Conservation (phyloP, 306 rosid genomes). For the Castanea mollissima region DNA sequence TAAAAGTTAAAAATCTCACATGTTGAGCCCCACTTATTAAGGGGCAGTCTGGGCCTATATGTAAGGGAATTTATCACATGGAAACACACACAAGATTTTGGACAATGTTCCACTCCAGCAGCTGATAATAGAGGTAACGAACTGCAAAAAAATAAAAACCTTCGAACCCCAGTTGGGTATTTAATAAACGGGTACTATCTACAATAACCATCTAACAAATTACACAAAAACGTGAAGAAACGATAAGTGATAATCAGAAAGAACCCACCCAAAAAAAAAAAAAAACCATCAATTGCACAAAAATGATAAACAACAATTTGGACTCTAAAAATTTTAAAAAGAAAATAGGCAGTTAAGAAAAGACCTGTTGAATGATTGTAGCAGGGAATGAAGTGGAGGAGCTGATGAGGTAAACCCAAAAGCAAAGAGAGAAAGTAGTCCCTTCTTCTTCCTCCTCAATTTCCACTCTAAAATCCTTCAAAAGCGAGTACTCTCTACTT, state of each 20-base stretch:
- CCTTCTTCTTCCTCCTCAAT: constrained; percentile 54
- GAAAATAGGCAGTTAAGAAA: background rate
- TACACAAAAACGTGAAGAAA: background rate
- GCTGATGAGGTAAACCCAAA: constrained; percentile 69
- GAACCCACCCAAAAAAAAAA: background rate
- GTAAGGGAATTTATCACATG: too few relatives aligned
- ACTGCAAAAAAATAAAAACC: background rate
- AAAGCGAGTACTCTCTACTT: constrained; percentile 41
- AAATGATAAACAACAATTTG: background rate
- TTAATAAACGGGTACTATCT: background rate
- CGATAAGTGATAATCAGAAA: background rate
- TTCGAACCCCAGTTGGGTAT: background rate
- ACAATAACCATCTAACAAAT: background rate
- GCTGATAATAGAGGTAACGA: background rate
- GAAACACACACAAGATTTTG: background rate
- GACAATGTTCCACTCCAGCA: background rate
- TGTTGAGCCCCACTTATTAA: too few relatives aligned
- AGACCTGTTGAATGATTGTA: constrained; percentile 69
- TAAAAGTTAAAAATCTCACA: too few relatives aligned
- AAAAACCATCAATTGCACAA: constrained; percentile 7
- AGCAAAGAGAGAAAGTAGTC: constrained; percentile 55
- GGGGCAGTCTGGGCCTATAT: too few relatives aligned
- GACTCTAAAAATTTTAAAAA: background rate
- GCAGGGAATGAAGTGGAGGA: constrained; percentile 59
- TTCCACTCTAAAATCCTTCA: constrained; percentile 62